Evolutionary conservation across 2,329 filamentous ascomycete genomes (phyloP).

Genomic region (Coniochaeta ligniaria): DNA sequence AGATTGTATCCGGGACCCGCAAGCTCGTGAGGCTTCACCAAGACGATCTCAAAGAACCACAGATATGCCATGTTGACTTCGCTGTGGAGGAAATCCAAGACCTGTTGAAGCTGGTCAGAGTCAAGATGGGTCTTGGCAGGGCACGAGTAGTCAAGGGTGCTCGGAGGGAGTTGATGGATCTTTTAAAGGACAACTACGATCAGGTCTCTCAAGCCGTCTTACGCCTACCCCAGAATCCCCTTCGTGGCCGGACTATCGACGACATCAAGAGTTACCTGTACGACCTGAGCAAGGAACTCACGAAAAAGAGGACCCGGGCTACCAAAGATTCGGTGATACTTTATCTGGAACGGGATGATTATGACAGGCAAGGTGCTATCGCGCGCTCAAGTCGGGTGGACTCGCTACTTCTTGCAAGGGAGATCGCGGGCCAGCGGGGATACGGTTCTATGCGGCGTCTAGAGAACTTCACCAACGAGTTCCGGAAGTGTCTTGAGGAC

Average conservation of each 20-base stretch:
- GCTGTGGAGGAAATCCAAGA: slow-evolving; percentile 26
- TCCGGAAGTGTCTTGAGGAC: slow-evolving; percentile 42
- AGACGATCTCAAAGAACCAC: slow-evolving; percentile 3
- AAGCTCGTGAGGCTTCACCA: slow-evolving; percentile 6
- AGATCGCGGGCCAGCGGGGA: slow-evolving; percentile 36
- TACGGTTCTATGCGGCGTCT: slow-evolving; percentile 33
- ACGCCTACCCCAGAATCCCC: not conserved
- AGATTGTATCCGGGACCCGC: slow-evolving; percentile 10
- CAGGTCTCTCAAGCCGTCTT: not conserved
- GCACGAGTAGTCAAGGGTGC: slow-evolving; percentile 2
- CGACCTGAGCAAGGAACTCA: slow-evolving; percentile 19
- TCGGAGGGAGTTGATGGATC: slow-evolving; percentile 2
- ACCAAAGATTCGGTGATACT: slow-evolving; percentile 17
- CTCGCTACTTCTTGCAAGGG: slow-evolving; percentile 39
- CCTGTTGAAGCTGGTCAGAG: slow-evolving; percentile 10
- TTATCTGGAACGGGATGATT: slow-evolving; percentile 22
- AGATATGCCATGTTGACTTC: slow-evolving; percentile 39
- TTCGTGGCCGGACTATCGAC: slow-evolving; percentile 14
- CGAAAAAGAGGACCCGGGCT: slow-evolving; percentile 8
- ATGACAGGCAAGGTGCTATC: slow-evolving; percentile 17
- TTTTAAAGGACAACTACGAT: slow-evolving; percentile 2
- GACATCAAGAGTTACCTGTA: slow-evolving; percentile 29
- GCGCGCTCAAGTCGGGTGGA: slow-evolving; percentile 24
- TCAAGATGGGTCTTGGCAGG: slow-evolving; percentile 2
- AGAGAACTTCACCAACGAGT: slow-evolving; percentile 36